Evolutionary conservation across 208 protist species (phyloP), one percentile per base, ranked within the genome.

Genomic region (Trypanosoma caninum): DNA sequence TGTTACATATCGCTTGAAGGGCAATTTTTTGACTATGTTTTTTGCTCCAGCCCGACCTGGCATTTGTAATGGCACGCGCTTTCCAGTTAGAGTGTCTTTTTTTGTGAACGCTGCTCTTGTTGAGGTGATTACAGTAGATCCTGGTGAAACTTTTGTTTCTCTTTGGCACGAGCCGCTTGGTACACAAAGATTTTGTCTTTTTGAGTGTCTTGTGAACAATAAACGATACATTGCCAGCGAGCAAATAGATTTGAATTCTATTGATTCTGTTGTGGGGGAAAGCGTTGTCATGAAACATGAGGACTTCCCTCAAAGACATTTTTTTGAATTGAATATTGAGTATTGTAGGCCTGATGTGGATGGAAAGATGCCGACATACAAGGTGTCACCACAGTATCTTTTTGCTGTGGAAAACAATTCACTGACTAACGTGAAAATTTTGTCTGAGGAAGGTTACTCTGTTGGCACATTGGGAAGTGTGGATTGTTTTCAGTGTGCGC

Each of bases 271-370:
- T 3, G 47, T 47, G 16, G 47, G 52, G 22, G 51, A 65, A 35
- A 59, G 52, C 41, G 44, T 75, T 38, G 62, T 69, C 27, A 64
- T 75, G 59, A 65, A 60, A 28, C 61, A 69, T 33, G 27, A 58
- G 20, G 27, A 62, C 6, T 60, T 45, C 42, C 61, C 69, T 35
- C 14, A 37, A 33, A 28, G 47, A n/a, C 50, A 52, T 42, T 69
- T 75, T 47, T 69, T 69, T 70, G 60, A 75, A 40, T 51, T 69
- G 33, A 69, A 31, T 59, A 61, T 62, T 18, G 35, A 56, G 46
- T 38, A 38, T 14, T 0, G 31, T 16, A 4, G n/a, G 13, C 0
- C 3, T 50, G 25, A 27, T 30, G 8, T 11, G 2, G 27, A 13
- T 51, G 46, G n/a, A 8, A 11, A 13, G 8, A 5, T 14, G 8